Base-by-base conservation (phyloP, 2,329 filamentous ascomycete genomes). In the Colletotrichum australisinense region DNA sequence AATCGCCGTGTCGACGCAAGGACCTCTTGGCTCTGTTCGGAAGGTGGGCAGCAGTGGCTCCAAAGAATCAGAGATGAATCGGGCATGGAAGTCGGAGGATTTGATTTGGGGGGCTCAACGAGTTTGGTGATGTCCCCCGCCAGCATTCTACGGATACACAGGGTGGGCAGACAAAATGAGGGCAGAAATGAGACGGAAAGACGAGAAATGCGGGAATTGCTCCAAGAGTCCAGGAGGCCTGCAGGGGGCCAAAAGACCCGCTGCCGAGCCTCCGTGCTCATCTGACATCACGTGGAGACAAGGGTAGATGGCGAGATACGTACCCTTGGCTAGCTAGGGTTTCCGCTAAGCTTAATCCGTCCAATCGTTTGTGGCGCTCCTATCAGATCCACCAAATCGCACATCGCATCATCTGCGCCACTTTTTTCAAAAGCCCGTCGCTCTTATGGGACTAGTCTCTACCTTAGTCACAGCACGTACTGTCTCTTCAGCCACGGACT, bases 261-360 rank as follows among this genome's bases (percentile, higher is more conserved):
- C 63, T 35, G 64, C 69, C 69, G 35, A 58, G 35, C 35, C 22
- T 65, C 63, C 24, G 53, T 66, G 38, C 56, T 67, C 22, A 26
- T 67, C 35, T 32, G 24, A 14, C 22, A 16, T 60, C 28, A 38
- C 55, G 65, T 52, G 28, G 56, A 24, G 14, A 16, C 59, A 30
- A 19, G 64, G 57, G 57, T 46, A 3, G n/a, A 42, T 67, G 16
- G 28, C 32, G 32, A 28, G 12, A 26, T 30, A 63, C 46, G 14
- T 52, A 30, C n/a, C 62, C 38, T n/a, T n/a, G 55, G 3, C 28
- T 16, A 19, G 19, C 46, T 30, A 35, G 32, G 49, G 14, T 28
- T 24, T 19, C n/a, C 38, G 32, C 66, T 72, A 72, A 72, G 59
- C 69, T 69, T 56, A 60, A 69, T 35, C 38, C 42, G 59, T 59